Conservation (phyloP, 768 basidiomycete genomes). For the Suillus decipiens region DNA sequence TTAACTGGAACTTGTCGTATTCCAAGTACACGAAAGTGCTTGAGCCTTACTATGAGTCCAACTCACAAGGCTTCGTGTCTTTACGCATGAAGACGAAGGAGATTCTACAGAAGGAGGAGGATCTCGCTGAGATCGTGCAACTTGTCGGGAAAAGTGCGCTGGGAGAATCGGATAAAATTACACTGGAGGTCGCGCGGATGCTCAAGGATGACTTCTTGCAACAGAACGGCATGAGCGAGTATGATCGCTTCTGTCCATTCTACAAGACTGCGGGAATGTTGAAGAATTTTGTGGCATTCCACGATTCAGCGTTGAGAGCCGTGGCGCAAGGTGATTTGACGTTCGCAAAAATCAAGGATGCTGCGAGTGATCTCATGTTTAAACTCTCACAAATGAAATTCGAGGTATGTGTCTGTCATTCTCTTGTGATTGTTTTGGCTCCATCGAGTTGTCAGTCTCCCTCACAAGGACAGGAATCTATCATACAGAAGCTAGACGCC, state of each 20-base stretch:
- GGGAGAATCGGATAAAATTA: slow-evolving; percentile 97
- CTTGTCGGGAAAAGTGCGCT: slow-evolving; percentile 98
- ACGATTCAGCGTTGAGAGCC: slow-evolving; percentile 85
- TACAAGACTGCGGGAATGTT: slow-evolving; percentile 99
- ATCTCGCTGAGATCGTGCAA: slow-evolving; percentile 98
- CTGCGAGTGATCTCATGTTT: slow-evolving; percentile 86
- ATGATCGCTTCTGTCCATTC: slow-evolving; percentile 97
- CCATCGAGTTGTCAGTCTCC: slow-evolving; percentile 60
- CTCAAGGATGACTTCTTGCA: slow-evolving; percentile 97
- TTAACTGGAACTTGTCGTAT: slow-evolving; percentile 99
- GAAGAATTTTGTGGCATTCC: slow-evolving; percentile 91
- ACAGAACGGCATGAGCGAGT: slow-evolving; percentile 98
- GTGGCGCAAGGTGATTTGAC: slow-evolving; percentile 83
- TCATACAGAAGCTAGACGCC: slow-evolving; percentile 80
- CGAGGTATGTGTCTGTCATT: slow-evolving; percentile 58
- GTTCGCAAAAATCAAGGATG: slow-evolving; percentile 85
- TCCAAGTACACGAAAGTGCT: slow-evolving; percentile 97
- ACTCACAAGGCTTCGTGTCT: slow-evolving; percentile 94
- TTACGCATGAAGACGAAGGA: slow-evolving; percentile 91
- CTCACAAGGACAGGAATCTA: slow-evolving; percentile 82
- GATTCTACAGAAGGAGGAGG: slow-evolving; percentile 98
- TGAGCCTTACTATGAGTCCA: slow-evolving; percentile 88
- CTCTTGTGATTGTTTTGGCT: slow-evolving; percentile 1
- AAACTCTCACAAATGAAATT: slow-evolving; percentile 99
- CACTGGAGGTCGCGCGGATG: slow-evolving; percentile 95